Conservation (phyloP, 352 stramenopile genomes). For the Poterioochromonas sp. region DNA sequence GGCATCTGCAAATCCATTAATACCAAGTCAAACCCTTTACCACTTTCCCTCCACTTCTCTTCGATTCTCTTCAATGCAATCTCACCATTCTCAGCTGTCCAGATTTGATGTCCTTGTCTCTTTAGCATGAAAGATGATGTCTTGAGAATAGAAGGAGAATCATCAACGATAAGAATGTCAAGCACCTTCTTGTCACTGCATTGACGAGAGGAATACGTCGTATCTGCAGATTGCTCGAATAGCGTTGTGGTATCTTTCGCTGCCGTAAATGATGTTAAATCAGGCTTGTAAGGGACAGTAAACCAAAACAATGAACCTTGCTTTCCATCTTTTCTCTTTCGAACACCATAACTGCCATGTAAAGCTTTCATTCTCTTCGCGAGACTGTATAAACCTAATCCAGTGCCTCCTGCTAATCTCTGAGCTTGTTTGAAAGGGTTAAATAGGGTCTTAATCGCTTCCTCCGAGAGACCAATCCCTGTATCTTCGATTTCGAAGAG, state of each 20-base stretch:
- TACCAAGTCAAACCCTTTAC: neutral
- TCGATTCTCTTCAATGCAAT: neutral
- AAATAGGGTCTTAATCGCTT: neutral
- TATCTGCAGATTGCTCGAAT: no score
- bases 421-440: neutral
- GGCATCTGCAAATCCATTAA: slow-evolving; percentile 26
- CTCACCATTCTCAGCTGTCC: neutral
- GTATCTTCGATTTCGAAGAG: neutral
- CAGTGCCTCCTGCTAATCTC: neutral
- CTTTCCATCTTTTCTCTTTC: neutral
- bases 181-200: no score
- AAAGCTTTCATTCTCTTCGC: neutral
- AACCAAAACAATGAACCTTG: neutral
- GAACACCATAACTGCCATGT: neutral
- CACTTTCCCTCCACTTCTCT: neutral
- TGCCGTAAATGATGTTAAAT: neutral
- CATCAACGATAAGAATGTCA: neutral
- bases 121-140: neutral
- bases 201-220: no score
- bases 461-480: neutral
- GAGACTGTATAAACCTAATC: neutral
- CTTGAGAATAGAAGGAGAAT: neutral
- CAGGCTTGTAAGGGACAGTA: neutral
- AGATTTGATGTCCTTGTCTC: neutral
- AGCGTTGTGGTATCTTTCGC: no score